Base-by-base conservation (phyloP, 306 rosid genomes). In the Sicyos baderoa region DNA sequence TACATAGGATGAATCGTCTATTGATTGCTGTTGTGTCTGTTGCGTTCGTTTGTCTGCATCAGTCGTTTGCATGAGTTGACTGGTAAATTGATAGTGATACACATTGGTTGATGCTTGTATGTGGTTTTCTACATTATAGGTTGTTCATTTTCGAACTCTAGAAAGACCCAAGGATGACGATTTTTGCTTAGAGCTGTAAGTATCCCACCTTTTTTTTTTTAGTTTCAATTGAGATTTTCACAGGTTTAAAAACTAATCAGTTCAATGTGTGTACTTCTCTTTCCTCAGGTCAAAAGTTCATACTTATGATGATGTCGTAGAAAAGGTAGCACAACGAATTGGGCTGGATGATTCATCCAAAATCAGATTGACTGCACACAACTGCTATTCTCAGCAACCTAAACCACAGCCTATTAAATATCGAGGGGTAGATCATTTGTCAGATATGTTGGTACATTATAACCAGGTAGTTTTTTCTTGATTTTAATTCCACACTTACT, bases 161-260 rank as follows among this genome's bases (percentile, higher is more conserved):
- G 95, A 89, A 82, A 89, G 80, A 76, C 95, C 98, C 13, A 92
- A 92, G 64, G 98, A 92, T 74, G 96, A 92, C 58, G 93, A 87
- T 54, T 92, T 92, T 73, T 80, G 80, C 76, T 80, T 89, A 49
- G 95, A 92, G 74, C 78, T 92, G 98, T 92, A 71, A 84, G 95
- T 81, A 67, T 71, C 76, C 55, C 0, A 35, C 37, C 19, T 73
- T 29, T 29, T 25, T 25, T 68, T 49, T 23, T 40, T 0, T 44
- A 19, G 19, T 9, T 22, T 17, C 40, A 44, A 73, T 56, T 29
- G 14, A 10, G 17, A 57, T 19, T 5, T n/a, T 52, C 12, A 0
- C 42, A 35, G 42, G 42, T 2, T 35, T 35, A 4, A 3, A 29
- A 35, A 4, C 77, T 47, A 68, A 27, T 49, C 6, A 15, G 70